Evolutionary conservation across 768 basidiomycete genomes (phyloP).

Genomic region (Mycena latifolia): DNA sequence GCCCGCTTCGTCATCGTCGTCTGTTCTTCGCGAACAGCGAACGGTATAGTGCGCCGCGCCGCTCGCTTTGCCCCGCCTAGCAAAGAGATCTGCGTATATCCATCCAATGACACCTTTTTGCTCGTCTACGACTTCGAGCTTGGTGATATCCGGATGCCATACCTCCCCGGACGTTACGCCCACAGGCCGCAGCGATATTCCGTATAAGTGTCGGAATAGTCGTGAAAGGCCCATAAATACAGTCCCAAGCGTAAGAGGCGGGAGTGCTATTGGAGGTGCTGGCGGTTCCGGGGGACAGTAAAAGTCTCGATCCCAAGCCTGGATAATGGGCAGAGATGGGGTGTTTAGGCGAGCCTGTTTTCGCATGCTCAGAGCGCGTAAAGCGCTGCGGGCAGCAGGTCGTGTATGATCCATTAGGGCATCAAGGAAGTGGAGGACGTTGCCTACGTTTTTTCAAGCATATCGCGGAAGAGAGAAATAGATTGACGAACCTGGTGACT

Average conservation of each 20-base stretch:
- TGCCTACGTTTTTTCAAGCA: slow-evolving; percentile 59
- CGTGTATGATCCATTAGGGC: slow-evolving; percentile 85
- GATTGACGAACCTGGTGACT: slow-evolving; percentile 77
- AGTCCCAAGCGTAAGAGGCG: slow-evolving; percentile 87
- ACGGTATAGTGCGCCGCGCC: slow-evolving; percentile 99
- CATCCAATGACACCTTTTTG: slow-evolving; percentile 89
- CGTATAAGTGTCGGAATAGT: slow-evolving; percentile 89
- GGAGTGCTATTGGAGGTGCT: slow-evolving; percentile 78
- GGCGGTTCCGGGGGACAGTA: slow-evolving; percentile 88
- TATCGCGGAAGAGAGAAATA: slow-evolving; percentile 9
- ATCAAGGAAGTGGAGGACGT: slow-evolving; percentile 88
- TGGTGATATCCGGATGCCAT: slow-evolving; percentile 91
- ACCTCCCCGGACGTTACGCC: slow-evolving; percentile 81
- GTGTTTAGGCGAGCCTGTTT: slow-evolving; percentile 83
- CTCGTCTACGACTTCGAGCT: slow-evolving; percentile 95
- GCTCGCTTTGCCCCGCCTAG: slow-evolving; percentile 84
- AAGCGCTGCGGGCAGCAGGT: slow-evolving; percentile 80
- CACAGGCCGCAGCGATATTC: slow-evolving; percentile 83
- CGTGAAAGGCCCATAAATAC: slow-evolving; percentile 93
- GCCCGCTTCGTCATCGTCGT: slow-evolving; percentile 85
- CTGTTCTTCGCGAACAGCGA: slow-evolving; percentile 91
- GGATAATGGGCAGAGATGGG: slow-evolving; percentile 70
- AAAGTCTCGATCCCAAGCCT: slow-evolving; percentile 98
- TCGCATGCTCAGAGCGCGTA: slow-evolving; percentile 71
- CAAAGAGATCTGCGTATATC: slow-evolving; percentile 95